These are phyloP conservation scores for Diplodia mutila DNA, from an alignment of 2,329 filamentous ascomycete genomes.

Conservation along the genomic window DNA sequence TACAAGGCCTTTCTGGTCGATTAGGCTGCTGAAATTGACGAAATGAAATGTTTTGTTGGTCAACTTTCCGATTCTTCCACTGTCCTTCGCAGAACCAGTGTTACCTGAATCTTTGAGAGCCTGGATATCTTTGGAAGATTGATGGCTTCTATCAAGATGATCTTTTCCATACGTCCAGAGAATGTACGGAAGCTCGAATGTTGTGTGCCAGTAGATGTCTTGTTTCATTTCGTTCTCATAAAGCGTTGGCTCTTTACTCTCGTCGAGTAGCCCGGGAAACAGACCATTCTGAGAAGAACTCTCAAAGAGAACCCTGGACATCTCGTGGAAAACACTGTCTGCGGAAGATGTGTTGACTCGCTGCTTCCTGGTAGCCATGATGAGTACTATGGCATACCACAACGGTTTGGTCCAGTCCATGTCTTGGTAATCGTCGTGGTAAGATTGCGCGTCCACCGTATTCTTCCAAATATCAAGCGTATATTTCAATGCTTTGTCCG, in stretches of 20 bases:
- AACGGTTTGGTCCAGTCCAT: no score
- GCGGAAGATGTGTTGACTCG: not conserved
- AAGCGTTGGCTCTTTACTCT: not conserved
- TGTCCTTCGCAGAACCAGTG: not conserved
- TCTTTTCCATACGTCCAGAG: not conserved
- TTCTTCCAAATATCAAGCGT: no score
- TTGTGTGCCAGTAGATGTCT: not conserved
- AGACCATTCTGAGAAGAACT: not conserved
- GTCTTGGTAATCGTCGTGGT: no score
- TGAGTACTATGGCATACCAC: not conserved
- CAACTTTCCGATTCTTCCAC: not conserved
- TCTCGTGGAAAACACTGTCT: not conserved
- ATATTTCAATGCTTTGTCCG: no score
- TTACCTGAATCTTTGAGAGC: no score
- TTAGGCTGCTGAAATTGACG: not conserved
- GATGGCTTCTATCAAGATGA: no score
- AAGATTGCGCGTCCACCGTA: no score
- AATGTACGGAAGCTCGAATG: not conserved
- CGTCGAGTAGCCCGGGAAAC: not conserved
- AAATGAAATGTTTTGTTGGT: not conserved
- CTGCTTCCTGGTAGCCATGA: not conserved
- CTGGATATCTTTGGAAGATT: no score
- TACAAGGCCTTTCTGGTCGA: not conserved
- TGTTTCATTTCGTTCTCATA: not conserved
- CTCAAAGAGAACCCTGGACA: no score